Percentiles rank a stretch among this genome's conserved stretches.
phyloP scores from a whole-genome alignment of 345 rosid genomes.

The Eucalyptus polyanthemos region DNA sequence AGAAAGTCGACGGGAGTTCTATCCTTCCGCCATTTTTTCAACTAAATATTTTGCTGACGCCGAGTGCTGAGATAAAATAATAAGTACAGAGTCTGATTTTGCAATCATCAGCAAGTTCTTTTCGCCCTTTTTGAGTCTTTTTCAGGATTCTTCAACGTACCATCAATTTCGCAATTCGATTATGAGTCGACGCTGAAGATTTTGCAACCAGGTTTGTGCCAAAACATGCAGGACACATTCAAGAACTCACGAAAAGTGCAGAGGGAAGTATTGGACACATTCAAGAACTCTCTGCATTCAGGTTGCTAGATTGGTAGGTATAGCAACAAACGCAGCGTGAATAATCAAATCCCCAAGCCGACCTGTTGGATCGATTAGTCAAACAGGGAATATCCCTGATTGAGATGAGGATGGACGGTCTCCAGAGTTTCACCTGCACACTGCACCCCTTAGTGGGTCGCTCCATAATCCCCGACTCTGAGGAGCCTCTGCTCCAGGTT shows the following conservation, averaged over 20 bases:
- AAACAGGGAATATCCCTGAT: background rate
- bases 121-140: background rate
- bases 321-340: background rate
- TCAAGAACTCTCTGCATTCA: background rate
- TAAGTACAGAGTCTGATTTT: background rate
- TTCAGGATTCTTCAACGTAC: background rate
- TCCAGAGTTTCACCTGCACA: background rate
- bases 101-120: background rate
- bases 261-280: background rate
- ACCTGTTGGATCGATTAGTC: background rate
- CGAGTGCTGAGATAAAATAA: background rate
- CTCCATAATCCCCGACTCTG: background rate
- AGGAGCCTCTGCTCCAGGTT: background rate
- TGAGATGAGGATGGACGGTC: background rate
- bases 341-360: background rate
- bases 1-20: background rate
- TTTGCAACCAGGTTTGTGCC: background rate
- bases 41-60: background rate
- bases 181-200: background rate
- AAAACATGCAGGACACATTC: background rate
- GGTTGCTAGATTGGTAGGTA: background rate
- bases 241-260: background rate
- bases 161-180: background rate
- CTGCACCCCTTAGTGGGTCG: background rate
- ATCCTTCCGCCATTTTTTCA: background rate